Evolutionary conservation across 768 basidiomycete species (phyloP), one percentile per base, ranked within the genome.

Genomic region (Psilocybe azurescens): DNA sequence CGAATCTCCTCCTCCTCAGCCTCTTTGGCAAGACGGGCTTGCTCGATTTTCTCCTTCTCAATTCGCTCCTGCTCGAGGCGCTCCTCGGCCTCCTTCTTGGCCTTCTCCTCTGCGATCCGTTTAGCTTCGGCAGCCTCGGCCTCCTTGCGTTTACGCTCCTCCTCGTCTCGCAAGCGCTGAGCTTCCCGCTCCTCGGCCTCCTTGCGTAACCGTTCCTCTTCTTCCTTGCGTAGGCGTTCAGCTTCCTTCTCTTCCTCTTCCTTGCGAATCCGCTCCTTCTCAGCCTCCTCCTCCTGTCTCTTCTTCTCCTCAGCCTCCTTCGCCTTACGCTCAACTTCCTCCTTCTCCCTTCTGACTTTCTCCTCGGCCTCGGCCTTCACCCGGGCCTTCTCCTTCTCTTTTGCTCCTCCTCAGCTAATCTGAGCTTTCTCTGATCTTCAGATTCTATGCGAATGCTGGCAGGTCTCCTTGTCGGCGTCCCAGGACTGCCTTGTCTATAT

Each of bases 381-480:
- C 58, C 79, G 79, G 50, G 73, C 74, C 58, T 74, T 73, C 53
- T 77, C 75, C 63, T 83, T 80, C 62, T 81, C 78, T 65, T 83
- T 56, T 80, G 80, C 62, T 81, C 78, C 66, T 84, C 80, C 60
- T 81, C 81, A 53, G 79, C 84, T 61, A 81, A 75, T 38, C 78
- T 76, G 65, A 78, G 74, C 55, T 73, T 75, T n/a, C 73, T 73
- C 67, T 83, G 82, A 57, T 81, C 80, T 60, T 78, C 77, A 6
- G 80, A 87, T 78, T 93, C 90, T 63, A 93, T 83, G 62, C 90
- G 83, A 32, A 93, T 78, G 52, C 78, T 76, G 18, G 71, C 65
- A 8, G 79, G 73, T 36, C 78, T 71, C 62, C 75, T 70, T 39
- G 70, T 75, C 13, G 76, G 75, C 24, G 78, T 78, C 18, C 77